Conservation (phyloP, 2,329 filamentous ascomycete genomes). For the Xylaria hypoxylon region DNA sequence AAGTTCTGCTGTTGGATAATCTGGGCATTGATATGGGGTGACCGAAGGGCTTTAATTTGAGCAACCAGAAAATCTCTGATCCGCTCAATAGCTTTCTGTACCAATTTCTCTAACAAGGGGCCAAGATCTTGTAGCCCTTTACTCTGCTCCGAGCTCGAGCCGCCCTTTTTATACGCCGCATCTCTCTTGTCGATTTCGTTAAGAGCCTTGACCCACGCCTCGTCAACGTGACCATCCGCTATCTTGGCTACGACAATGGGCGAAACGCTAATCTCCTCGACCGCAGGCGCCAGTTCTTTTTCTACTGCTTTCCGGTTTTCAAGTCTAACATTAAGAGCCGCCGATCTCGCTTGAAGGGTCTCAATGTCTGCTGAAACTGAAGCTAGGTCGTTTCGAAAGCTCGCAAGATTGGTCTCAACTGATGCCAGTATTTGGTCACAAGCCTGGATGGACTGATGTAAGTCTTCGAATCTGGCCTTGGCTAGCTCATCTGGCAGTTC, state of each 20-base stretch:
- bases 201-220: constrained; percentile 85
- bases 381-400: constrained; percentile 92
- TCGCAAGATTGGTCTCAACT: constrained; percentile 90
- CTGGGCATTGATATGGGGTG: constrained; percentile 96
- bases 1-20: constrained; percentile 96
- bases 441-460: constrained; percentile 87
- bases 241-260: constrained; percentile 87
- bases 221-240: constrained; percentile 88
- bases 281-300: constrained; percentile 84
- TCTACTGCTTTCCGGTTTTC: constrained; percentile 92
- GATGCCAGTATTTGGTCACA: constrained; percentile 95
- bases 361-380: constrained; percentile 96
- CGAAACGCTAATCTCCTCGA: constrained; percentile 91
- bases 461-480: constrained; percentile 85
- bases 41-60: constrained; percentile 93
- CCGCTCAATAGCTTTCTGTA: constrained; percentile 89
- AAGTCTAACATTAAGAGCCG: constrained; percentile 82
- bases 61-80: constrained; percentile 94
- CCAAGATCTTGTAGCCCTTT: constrained; percentile 87
- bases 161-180: constrained; percentile 75
- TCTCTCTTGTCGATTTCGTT: constrained; percentile 81
- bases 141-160: constrained; percentile 69
- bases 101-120: constrained; percentile 85
- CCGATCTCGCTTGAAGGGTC: constrained; percentile 86
- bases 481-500: constrained; percentile 75